These are phyloP conservation scores for Trichophyton verrucosum DNA, from an alignment of 2,329 filamentous ascomycete species.

Conservation along the genomic window DNA sequence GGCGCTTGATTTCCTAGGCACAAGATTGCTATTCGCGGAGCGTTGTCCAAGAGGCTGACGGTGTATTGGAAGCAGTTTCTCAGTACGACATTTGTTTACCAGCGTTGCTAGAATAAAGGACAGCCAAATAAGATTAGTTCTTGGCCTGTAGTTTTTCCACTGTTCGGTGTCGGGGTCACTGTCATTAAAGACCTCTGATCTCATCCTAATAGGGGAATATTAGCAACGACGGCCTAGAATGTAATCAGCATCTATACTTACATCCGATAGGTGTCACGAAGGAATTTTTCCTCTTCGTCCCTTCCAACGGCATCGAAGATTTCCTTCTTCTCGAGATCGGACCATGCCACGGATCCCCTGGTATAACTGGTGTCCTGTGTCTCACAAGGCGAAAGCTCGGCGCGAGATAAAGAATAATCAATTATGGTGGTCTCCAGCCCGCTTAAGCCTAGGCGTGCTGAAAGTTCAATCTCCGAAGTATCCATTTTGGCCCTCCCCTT, in stretches of 20 bases:
- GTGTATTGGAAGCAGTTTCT: constrained; percentile 10
- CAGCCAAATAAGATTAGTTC: constrained; percentile 53
- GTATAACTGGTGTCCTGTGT: constrained; percentile 13
- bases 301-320: constrained; percentile 32
- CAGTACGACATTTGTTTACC: constrained; percentile 28
- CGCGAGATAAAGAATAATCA: constrained; percentile 56
- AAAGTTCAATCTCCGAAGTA: background rate
- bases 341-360: constrained; percentile 26
- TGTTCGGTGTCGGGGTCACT: constrained; percentile 27
- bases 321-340: constrained; percentile 32
- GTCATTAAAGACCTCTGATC: constrained; percentile 31
- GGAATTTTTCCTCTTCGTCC: constrained; percentile 30
- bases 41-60: constrained; percentile 24
- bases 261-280: constrained; percentile 33
- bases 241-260: constrained; percentile 16
- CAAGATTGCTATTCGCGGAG: constrained; percentile 20
- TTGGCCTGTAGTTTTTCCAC: constrained; percentile 46
- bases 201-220: constrained; percentile 23
- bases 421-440: constrained; percentile 52
- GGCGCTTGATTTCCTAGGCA: background rate
- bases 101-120: constrained; percentile 49
- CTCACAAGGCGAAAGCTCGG: constrained; percentile 29
- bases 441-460: constrained; percentile 40
- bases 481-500: background rate
- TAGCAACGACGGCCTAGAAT: background rate